Base-by-base conservation (phyloP, 1,139 yeast genomes). In the Geotrichum klebahnii region DNA sequence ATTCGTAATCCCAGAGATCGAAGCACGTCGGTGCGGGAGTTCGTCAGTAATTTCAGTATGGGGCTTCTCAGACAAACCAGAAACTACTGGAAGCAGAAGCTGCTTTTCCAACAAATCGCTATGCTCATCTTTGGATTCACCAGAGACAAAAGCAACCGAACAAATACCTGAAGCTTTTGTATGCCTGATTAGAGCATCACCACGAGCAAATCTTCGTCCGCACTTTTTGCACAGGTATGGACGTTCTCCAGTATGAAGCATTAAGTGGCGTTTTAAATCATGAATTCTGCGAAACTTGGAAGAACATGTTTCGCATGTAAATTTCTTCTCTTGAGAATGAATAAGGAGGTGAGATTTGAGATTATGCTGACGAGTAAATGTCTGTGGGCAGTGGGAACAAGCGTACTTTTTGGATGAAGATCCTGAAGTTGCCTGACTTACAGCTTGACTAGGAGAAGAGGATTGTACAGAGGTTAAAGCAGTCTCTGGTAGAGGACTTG, bases 181-280 rank as follows among this genome's bases (percentile, higher is more conserved):
- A 63, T 79, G 87, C 50, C 95, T 72, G 2, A 81, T 76, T 33
- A 86, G 71, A 0, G 95, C 90, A 65, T 86, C 95, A 1, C 83
- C 82, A 26, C 95, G 70, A 1, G 94, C 88, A 69, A 86, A 86
- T 47, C 75, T 70, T 44, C 86, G 73, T 12, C 79, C 77, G 66
- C 95, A 86, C 50, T 71, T 70, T 8, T 67, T 69, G 65, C 95
- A 85, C 31, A 66, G 67, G 62, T 70, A 82, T 1, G 92, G 90
- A 62, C 79, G 81, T 58, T 80, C 88, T 35, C 92, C 92, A 0
- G 89, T 78, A 61, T 86, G 95, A 32, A 82, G 71, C 63, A 82
- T 82, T 56, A 78, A 79, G 61, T 86, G 95, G 41, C 95, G 73
- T 61, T 81, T 83, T 58, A 85, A 72, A 64, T 86, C 95, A 63